phyloP scores from a whole-genome alignment of 2,329 filamentous ascomycete genomes.

The Fusarium nurragi region DNA sequence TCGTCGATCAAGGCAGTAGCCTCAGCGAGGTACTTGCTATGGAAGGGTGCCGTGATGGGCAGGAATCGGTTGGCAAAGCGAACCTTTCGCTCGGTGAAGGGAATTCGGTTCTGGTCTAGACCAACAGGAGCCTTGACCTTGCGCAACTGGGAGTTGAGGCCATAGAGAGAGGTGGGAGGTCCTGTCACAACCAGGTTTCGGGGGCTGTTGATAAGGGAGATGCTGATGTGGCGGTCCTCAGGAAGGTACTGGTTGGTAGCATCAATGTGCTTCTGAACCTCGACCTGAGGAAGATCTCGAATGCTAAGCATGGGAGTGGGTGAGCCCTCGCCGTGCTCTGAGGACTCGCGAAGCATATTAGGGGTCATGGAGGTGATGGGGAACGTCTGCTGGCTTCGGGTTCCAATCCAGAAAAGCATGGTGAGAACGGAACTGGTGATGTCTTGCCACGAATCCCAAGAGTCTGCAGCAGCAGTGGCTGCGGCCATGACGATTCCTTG shows the following conservation, averaged over 20 bases:
- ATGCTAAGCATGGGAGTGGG: conserved; percentile 99
- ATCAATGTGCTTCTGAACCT: conserved; percentile 96
- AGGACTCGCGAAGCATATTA: conserved; percentile 88
- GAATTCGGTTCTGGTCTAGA: conserved; percentile 92
- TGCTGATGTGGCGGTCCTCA: conserved; percentile 88
- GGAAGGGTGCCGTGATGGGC: conserved; percentile 97
- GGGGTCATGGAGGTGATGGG: conserved; percentile 94
- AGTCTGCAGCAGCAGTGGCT: conserved; percentile 87
- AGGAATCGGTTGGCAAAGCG: conserved; percentile 97
- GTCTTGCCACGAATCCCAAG: conserved; percentile 91
- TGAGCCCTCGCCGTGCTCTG: conserved; percentile 92
- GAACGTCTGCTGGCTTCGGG: conserved; percentile 96
- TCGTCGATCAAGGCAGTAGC: conserved; percentile 85
- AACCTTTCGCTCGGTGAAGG: conserved; percentile 94
- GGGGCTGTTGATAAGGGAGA: conserved; percentile 96
- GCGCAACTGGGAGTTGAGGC: conserved; percentile 91
- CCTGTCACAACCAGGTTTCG: conserved; percentile 97
- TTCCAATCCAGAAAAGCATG: conserved; percentile 98
- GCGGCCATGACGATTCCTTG: conserved; percentile 96
- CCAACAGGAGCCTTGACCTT: conserved; percentile 99
- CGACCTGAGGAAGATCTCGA: conserved; percentile 84
- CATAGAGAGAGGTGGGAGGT: conserved; percentile 93
- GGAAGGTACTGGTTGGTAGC: conserved; percentile 97
- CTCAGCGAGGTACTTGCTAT: conserved; percentile 90
- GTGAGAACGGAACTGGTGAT: conserved; percentile 83